A percentile compares a stretch with the other conserved stretches of the same genome.
phyloP scores from a whole-genome alignment of 768 basidiomycete genomes.

The Kwoniella bestiolae region DNA sequence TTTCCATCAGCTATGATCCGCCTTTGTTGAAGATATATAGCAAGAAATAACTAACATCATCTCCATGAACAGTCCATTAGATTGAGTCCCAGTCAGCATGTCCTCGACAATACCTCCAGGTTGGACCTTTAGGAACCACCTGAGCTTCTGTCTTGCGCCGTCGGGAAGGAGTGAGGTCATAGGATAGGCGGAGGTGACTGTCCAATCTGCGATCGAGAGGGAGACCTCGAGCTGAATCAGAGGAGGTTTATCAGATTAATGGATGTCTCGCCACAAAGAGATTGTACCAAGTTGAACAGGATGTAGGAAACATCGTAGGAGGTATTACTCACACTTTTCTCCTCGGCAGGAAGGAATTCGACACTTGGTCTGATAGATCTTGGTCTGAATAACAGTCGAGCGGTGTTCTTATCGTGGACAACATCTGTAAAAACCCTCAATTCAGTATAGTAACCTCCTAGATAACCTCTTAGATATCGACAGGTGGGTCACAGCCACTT shows the following conservation, averaged over 20 bases:
- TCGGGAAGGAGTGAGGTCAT: slow-evolving; percentile 44
- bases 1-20: background rate
- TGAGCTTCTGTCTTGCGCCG: slow-evolving; percentile 37
- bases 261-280: too few relatives aligned
- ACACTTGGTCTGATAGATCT: slow-evolving; percentile 44
- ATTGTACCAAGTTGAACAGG: too few relatives aligned
- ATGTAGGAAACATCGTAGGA: too few relatives aligned
- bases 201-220: slow-evolving; percentile 47
- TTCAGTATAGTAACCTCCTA: too few relatives aligned
- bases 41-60: slow-evolving; percentile 35
- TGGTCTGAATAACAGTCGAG: slow-evolving; percentile 49
- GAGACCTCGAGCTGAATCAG: slow-evolving; percentile 52
- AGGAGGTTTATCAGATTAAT: too few relatives aligned
- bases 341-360: slow-evolving; percentile 46
- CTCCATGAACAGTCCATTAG: slow-evolving; percentile 48
- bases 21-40: background rate
- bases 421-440: slow-evolving; percentile 30
- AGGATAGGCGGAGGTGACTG: slow-evolving; percentile 50
- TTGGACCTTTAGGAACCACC: slow-evolving; percentile 51
- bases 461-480: too few relatives aligned
- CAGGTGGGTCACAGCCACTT: too few relatives aligned
- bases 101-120: slow-evolving; percentile 46
- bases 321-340: slow-evolving; percentile 35
- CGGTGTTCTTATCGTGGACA: slow-evolving; percentile 48
- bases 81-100: slow-evolving; percentile 47